Base-by-base conservation (phyloP, 2,329 filamentous ascomycete species). In the Macrophomina pseudophaseolina region DNA sequence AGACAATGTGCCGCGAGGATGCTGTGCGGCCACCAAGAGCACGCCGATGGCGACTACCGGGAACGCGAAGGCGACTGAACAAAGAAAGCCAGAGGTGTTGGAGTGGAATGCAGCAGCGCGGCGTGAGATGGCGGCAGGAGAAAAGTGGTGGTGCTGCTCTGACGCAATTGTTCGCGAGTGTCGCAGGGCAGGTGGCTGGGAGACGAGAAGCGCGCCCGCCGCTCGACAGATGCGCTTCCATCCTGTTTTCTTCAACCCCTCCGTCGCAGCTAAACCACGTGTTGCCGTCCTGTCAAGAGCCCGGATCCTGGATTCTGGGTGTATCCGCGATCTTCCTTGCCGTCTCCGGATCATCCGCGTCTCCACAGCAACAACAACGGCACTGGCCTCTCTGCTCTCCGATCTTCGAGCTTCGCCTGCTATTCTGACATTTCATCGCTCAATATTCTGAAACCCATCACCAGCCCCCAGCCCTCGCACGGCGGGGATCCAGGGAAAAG, bases 261-360 rank as follows among this genome's bases (percentile, higher is more conserved):
- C 40, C 42, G 23, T 5, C 35, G 18, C 35, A 30, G 12, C 23
- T 8, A 5, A 18, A 35, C 56, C 42, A 48, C 40, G 54, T 59
- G 54, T 35, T 44, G 51, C 14, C 30, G 14, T 5, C 30, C n/a
- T 12, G 52, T 40, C 52, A 12, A 54, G 32, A 16, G 33, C 52
- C 14, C 12, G 30, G 18, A 4, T 32, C 51, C 33, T 54, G 32
- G 38, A 2, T 35, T 28, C 33, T 54, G 32, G 38, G 16, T 28
- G 58, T 32, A 18, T 48, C 58, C 33, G 42, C 58, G 58, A 62
- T 49, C 58, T 62, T 51, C 58, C 42, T 62, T 49, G 42, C 58
- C 58, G 58, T 18, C 58, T 49, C 58, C 58, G 58, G 42, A 62
- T 62, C 58, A 48, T 35, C 58, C 44, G 30, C 44, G 58, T 62